Evolutionary conservation across 345 rosid species (phyloP), one percentile per base, ranked within the genome.

Genomic region (Citrus maxima): DNA sequence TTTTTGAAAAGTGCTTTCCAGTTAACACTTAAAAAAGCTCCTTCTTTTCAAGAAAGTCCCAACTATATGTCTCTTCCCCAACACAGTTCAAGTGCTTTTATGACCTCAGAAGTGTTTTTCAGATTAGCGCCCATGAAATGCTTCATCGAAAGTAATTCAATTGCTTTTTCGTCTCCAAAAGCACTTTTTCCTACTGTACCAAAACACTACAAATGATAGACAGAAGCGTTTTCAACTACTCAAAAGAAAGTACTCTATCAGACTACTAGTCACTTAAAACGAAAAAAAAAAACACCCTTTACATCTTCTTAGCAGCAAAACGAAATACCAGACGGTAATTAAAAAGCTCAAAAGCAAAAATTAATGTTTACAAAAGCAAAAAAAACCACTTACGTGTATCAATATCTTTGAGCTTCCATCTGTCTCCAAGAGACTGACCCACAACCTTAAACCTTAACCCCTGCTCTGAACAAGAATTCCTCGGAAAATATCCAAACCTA

Each of bases 331-430:
- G 51, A 46, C 51, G 51, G 51, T 46, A 13, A 46, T 4, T 46
- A 46, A 13, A 46, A 46, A 13, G 51, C 51, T 12, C 51, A 46
- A 46, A 13, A 46, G 18, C 19, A n/a, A 37, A 60, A 42, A 63
- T 10, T 12, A 46, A 40, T 38, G 61, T 12, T 71, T 27, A 28
- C n/a, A 73, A 46, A 49, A 18, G 46, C 46, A n/a, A 62, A 77
- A 62, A 75, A n/a, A 69, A 60, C 38, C 35, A 22, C 90, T 78
- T 82, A 93, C 97, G 69, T 62, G 94, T 60, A 73, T 90, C 94
- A 72, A 95, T 86, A 55, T 89, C 91, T 67, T 70, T 85, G 12
- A 92, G 81, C 90, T 92, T 93, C 98, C 98, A 95, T 61, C 69
- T 84, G 67, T 91, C 85, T 7, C 85, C 86, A 9, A 30, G 87